Conservation (phyloP, 225 moss, liverwort and hornwort species). For the Antitrichia curtipendula region DNA sequence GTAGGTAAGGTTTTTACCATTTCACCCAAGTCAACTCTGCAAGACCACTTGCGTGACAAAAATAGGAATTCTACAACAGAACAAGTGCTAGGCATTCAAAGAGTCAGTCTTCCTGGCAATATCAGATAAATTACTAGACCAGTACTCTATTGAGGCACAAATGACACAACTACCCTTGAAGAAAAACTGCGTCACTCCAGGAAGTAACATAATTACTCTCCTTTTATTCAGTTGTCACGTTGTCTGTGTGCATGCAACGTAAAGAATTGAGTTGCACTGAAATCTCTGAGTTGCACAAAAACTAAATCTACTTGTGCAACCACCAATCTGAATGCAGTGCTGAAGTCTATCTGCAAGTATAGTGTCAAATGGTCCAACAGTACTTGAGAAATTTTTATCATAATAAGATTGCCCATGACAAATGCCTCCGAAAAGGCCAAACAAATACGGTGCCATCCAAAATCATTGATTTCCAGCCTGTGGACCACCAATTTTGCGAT, state of each 20-base stretch:
- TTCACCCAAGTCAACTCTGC: neutral
- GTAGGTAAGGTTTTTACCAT: neutral
- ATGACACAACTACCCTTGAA: neutral
- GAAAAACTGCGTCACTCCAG: neutral
- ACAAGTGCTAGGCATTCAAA: neutral
- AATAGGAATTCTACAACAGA: neutral
- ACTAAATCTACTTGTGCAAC: neutral
- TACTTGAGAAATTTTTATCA: neutral
- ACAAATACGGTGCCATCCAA: neutral
- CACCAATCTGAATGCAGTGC: neutral
- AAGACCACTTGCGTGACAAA: neutral
- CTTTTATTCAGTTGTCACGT: neutral
- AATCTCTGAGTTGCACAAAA: neutral
- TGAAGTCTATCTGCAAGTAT: neutral
- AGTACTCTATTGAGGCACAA: neutral
- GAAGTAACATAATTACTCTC: neutral
- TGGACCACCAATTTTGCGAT: conserved; percentile 63
- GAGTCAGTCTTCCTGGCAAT: neutral
- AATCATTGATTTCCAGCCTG: conserved; percentile 64
- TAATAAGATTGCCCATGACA: neutral
- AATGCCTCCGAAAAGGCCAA: neutral
- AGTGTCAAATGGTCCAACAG: neutral
- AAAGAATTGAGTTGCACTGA: neutral
- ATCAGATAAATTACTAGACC: neutral
- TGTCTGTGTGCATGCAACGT: neutral